Evolutionary conservation across 1,139 yeast genomes (phyloP).

Genomic region (Pichia sp.): DNA sequence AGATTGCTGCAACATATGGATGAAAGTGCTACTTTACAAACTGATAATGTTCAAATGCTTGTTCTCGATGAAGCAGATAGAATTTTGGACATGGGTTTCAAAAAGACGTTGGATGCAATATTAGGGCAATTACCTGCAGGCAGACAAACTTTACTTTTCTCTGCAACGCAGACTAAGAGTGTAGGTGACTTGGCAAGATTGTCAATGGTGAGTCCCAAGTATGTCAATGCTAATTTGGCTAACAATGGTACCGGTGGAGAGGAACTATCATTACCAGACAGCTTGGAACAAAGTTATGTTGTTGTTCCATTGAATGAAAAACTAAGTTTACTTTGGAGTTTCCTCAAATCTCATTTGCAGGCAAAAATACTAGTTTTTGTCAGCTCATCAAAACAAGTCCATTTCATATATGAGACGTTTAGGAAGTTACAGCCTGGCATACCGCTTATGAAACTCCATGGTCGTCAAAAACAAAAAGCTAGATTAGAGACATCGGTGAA

Average conservation of each 20-base stretch:
- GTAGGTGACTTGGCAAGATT: conserved; percentile 85
- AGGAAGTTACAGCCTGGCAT: conserved; percentile 94
- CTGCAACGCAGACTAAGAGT: conserved; percentile 91
- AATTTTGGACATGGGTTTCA: conserved; percentile 95
- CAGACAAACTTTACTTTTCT: conserved; percentile 83
- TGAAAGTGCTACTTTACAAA: conserved; percentile 82
- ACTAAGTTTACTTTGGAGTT: conserved; percentile 85
- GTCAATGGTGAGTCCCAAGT: conserved; percentile 74
- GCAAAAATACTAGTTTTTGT: conserved; percentile 82
- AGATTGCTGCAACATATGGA: conserved; percentile 91
- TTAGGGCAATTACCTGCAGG: conserved; percentile 76
- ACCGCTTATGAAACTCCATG: conserved; percentile 85
- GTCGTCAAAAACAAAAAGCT: conserved; percentile 92
- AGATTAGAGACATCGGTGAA: conserved; percentile 85
- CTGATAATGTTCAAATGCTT: conserved; percentile 72
- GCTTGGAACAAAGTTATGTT: conserved; percentile 78
- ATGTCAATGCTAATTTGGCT: conserved; percentile 50
- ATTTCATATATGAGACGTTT: conserved; percentile 86
- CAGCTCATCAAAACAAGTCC: conserved; percentile 92
- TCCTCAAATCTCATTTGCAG: conserved; percentile 82
- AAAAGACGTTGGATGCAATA: conserved; percentile 80
- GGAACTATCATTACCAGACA: conserved; percentile 69
- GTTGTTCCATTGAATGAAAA: conserved; percentile 72
- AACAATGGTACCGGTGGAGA: conserved; percentile 32
- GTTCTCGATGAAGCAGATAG: conserved; percentile 96